These are phyloP conservation scores for Podosphaera xanthii DNA, from an alignment of 2,329 filamentous ascomycete species.

Conservation along the genomic window DNA sequence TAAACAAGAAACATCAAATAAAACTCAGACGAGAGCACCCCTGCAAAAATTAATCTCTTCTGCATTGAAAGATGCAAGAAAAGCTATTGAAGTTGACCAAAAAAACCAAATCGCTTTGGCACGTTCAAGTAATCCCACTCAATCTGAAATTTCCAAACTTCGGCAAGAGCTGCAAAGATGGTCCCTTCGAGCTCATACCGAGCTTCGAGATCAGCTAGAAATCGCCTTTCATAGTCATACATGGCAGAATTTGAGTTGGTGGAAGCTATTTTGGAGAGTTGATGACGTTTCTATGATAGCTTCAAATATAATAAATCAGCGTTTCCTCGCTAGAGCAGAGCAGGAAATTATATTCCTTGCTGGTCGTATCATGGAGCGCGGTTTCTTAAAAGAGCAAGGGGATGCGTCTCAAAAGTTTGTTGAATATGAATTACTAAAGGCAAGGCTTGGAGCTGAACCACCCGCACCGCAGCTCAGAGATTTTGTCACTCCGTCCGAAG, in stretches of 20 bases:
- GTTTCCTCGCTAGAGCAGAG: constrained; percentile 60
- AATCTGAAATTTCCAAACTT: constrained; percentile 24
- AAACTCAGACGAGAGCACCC: constrained; percentile 35
- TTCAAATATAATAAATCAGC: constrained; percentile 50
- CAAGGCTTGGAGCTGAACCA: constrained; percentile 5
- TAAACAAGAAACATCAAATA: constrained; percentile 20
- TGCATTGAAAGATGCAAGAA: constrained; percentile 31
- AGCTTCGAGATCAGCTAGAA: constrained; percentile 61
- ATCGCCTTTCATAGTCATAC: constrained; percentile 49
- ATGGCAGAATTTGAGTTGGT: constrained; percentile 74
- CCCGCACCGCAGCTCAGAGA: constrained; percentile 7
- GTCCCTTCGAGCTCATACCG: constrained; percentile 60
- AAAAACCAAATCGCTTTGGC: constrained; percentile 15
- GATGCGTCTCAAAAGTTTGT: constrained; percentile 3
- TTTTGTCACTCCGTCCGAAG: constrained; percentile 6
- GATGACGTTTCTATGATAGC: constrained; percentile 77
- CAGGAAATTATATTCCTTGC: constrained; percentile 63
- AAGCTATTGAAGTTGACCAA: constrained; percentile 28
- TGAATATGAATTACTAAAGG: constrained; percentile 1
- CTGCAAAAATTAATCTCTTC: constrained; percentile 45
- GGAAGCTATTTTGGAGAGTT: constrained; percentile 86
- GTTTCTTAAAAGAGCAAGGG: constrained; percentile 17
- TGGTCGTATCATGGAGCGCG: constrained; percentile 48
- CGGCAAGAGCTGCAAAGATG: constrained; percentile 39
- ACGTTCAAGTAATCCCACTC: constrained; percentile 13